phyloP scores from a whole-genome alignment of 1,139 yeast genomes.

The Saccharomyces pastorianus region DNA sequence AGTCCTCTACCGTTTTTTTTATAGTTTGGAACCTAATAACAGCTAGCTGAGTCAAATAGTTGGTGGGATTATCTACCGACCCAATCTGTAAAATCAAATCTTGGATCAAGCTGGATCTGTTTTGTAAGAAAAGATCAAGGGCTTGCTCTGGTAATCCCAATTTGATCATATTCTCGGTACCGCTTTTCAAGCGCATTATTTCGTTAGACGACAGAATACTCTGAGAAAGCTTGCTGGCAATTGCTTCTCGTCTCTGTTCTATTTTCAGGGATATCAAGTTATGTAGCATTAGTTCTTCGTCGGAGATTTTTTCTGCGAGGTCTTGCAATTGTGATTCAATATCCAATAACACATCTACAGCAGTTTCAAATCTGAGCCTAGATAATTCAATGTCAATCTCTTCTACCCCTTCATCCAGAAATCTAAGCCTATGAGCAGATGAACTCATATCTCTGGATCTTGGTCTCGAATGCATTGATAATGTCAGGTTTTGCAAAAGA shows the following conservation, averaged over 20 bases:
- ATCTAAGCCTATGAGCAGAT: conserved; percentile 15
- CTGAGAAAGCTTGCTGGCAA: conserved; percentile 30
- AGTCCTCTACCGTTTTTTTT: conserved; percentile 41
- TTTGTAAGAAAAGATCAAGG: conserved; percentile 39
- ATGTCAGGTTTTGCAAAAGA: conserved; percentile 21
- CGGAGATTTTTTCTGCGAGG: conserved; percentile 16
- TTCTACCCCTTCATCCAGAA: conserved; percentile 25
- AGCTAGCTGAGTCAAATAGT: conserved; percentile 51
- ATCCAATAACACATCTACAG: conserved; percentile 19
- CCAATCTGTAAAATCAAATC: conserved; percentile 41
- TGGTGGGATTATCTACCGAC: conserved; percentile 47
- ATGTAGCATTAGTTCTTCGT: conserved; percentile 35
- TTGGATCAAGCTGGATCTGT: conserved; percentile 41
- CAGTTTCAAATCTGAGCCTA: conserved; percentile 22
- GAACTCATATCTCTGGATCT: conserved; percentile 17
- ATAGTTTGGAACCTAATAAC: conserved; percentile 52
- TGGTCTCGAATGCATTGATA: conserved; percentile 26
- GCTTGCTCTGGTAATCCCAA: conserved; percentile 42
- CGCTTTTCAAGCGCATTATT: conserved; percentile 27
- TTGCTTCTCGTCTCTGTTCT: conserved; percentile 31
- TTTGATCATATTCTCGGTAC: conserved; percentile 36
- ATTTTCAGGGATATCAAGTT: conserved; percentile 39
- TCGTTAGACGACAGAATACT: conserved; percentile 29
- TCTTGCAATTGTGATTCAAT: conserved; percentile 16
- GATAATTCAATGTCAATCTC: conserved; percentile 27